Evolutionary conservation across 78 protist genomes (phyloP), one percentile per base, ranked within the genome.

Genomic region (Anaeramoeba flamelloides): DNA sequence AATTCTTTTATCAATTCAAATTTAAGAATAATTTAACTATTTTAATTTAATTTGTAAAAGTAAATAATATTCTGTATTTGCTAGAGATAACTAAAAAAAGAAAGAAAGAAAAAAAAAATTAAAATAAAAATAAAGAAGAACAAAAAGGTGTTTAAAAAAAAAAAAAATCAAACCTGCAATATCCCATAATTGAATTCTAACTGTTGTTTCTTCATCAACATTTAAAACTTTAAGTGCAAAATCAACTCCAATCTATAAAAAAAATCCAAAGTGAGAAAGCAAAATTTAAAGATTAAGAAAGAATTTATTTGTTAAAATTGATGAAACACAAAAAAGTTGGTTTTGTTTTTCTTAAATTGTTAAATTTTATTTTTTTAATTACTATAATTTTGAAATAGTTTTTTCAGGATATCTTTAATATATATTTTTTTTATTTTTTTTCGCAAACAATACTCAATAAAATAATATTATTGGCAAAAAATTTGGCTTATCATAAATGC

Each of bases 151-250:
- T 36, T 33, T n/a, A n/a, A n/a, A n/a, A n/a, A 76, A 36, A 76
- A 26, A 53, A 53, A 8, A 53, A 53, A 53, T 26, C 69, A 36
- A 76, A 76, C 78, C 83, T 32, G 83, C 83, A 81, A 81, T 81
- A 74, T 81, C 83, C 83, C 83, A 81, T 75, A 81, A 77, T 34
- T 81, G 83, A 38, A 81, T 4, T n/a, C 83, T 75, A 32, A 81
- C 83, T 17, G 53, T 76, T n/a, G 38, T 30, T n/a, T 81, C 12
- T 34, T 40, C 33, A 34, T 77, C 53, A 77, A 81, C 77, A 31
- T 39, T 75, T 4, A 81, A 53, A 31, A 81, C 38, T 34, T 81
- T 81, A 8, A 75, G 76, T 8, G 83, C 83, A 81, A 81, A 81
- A 34, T 81, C 83, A 31, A 81, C 83, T 26, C 83, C 83, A 81